Conservation (phyloP, 2,329 filamentous ascomycete species). For the Ophiostoma tasmaniense region DNA sequence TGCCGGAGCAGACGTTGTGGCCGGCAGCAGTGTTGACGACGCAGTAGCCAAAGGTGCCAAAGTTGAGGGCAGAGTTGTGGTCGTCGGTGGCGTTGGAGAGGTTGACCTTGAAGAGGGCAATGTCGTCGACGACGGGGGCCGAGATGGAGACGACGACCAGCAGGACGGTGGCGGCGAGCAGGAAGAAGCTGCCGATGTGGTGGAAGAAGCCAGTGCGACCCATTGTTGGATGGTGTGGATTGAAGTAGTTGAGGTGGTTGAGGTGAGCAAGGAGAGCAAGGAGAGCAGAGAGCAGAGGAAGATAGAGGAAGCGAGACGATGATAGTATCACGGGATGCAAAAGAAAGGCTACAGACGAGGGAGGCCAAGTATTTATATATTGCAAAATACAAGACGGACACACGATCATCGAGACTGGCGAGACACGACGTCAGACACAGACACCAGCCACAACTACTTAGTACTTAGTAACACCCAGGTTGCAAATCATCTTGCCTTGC, state of each 20-base stretch:
- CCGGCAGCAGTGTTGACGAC: conserved; percentile 23
- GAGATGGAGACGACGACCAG: conserved; percentile 52
- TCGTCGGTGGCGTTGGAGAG: conserved; percentile 32
- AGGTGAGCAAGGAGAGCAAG: no score
- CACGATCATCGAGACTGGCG: background rate
- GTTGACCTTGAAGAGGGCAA: conserved; percentile 46
- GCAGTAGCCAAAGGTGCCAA: conserved; percentile 56
- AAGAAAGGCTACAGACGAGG: background rate
- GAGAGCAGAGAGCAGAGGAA: background rate
- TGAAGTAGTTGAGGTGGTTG: background rate
- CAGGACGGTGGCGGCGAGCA: conserved; percentile 47
- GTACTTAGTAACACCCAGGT: background rate
- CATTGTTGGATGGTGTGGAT: conserved; percentile 28
- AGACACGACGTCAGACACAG: conserved; percentile 1
- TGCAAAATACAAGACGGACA: background rate
- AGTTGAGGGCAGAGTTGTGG: conserved; percentile 34
- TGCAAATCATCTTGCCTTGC: background rate
- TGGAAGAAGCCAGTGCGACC: conserved; percentile 43
- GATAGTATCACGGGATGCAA: background rate
- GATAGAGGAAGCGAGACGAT: background rate
- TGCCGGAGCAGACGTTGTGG: conserved; percentile 34
- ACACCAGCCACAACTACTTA: background rate
- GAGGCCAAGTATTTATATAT: background rate
- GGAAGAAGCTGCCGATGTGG: conserved; percentile 49
- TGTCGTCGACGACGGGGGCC: conserved; percentile 47